Percentiles rank a stretch among this genome's conserved stretches.
These are phyloP conservation scores for Pichia exigua DNA, from an alignment of 805 yeast species.

Conservation along the genomic window DNA sequence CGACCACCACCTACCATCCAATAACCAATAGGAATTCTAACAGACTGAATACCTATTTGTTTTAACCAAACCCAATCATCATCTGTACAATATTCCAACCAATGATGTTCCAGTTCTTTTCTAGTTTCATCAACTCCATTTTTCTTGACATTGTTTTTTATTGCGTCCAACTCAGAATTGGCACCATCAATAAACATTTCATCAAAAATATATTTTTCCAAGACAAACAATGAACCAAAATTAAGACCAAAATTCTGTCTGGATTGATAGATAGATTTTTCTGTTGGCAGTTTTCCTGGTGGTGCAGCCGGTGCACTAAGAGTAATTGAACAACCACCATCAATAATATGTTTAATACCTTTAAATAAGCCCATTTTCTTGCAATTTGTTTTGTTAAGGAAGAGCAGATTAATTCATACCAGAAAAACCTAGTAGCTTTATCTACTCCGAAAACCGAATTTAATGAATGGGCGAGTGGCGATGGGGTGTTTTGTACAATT, in stretches of 20 bases:
- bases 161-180: slow-evolving; percentile 68
- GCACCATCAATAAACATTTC: slow-evolving; percentile 52
- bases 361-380: slow-evolving; percentile 6
- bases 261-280: slow-evolving; percentile 45
- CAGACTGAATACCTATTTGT: slow-evolving; percentile 61
- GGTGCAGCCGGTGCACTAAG: slow-evolving; percentile 28
- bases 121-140: slow-evolving; percentile 50
- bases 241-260: slow-evolving; percentile 77
- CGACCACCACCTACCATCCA: slow-evolving; percentile 72
- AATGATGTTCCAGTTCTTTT: slow-evolving; percentile 51
- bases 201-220: slow-evolving; percentile 73
- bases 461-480: too few species aligned
- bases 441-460: too few species aligned
- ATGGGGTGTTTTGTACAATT: too few species aligned
- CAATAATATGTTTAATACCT: slow-evolving; percentile 11
- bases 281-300: slow-evolving; percentile 29
- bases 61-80: slow-evolving; percentile 77
- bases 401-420: too few species aligned
- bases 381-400: too few species aligned
- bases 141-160: slow-evolving; percentile 37
- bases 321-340: neutral
- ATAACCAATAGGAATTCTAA: slow-evolving; percentile 86
- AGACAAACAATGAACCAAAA: slow-evolving; percentile 71
- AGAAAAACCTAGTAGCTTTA: neutral
- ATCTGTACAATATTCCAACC: slow-evolving; percentile 52